Percentiles rank a stretch among this genome's conserved stretches.
Evolutionary conservation across 805 yeast genomes (phyloP).

Genomic region (Monosporozyma siamensis): DNA sequence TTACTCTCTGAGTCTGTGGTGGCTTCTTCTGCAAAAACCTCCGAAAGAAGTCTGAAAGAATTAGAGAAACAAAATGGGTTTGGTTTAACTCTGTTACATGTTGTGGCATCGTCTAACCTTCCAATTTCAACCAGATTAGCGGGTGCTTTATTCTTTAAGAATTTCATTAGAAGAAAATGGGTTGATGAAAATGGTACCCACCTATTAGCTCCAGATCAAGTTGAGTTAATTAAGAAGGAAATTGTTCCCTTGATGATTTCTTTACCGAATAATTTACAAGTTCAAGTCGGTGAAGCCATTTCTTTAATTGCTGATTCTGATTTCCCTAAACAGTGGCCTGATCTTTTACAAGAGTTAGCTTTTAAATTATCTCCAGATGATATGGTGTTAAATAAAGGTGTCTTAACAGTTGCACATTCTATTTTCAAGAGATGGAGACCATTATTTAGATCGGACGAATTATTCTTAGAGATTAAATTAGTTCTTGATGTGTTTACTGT

Average conservation of each 20-base stretch:
- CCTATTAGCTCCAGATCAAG: constrained; percentile 50
- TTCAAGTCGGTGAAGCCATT: constrained; percentile 92
- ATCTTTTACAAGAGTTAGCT: constrained; percentile 65
- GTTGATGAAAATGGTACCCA: constrained; percentile 82
- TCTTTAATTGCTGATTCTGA: constrained; percentile 91
- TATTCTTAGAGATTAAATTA: constrained; percentile 76
- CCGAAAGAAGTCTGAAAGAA: constrained; percentile 55
- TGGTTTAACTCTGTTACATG: constrained; percentile 61
- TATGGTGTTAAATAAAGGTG: constrained; percentile 70
- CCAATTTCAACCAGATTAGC: constrained; percentile 63
- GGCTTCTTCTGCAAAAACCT: constrained; percentile 53
- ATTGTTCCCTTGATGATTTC: constrained; percentile 80
- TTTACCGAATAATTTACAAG: constrained; percentile 68
- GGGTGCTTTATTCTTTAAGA: constrained; percentile 84
- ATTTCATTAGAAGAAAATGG: constrained; percentile 78
- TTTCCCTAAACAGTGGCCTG: constrained; percentile 86
- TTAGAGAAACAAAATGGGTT: constrained; percentile 67
- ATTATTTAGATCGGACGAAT: constrained; percentile 78
- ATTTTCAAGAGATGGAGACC: constrained; percentile 97
- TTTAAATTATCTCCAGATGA: constrained; percentile 54
- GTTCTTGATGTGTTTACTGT: constrained; percentile 75
- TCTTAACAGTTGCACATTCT: constrained; percentile 85
- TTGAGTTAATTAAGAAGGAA: constrained; percentile 58
- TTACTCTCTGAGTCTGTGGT: constrained; percentile 54
- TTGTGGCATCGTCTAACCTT: constrained; percentile 56